Conservation (phyloP, 192 early-diverging fungal species). For the Podila minutissima region DNA sequence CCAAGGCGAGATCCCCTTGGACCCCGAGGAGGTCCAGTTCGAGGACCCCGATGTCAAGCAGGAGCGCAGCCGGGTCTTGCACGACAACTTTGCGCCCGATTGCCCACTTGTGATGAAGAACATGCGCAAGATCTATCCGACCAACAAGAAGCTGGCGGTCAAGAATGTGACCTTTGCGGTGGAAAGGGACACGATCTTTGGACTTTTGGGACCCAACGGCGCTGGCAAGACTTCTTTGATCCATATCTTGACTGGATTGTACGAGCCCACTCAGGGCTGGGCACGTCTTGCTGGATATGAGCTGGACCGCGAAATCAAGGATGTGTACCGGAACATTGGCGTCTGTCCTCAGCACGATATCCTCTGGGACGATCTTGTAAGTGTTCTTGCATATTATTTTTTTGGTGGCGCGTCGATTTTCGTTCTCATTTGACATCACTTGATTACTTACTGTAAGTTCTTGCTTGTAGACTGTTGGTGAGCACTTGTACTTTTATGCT, state of each 20-base stretch:
- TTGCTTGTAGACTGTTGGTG: conserved; percentile 59
- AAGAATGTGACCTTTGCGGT: conserved; percentile 73
- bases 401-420: neutral
- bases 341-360: conserved; percentile 81
- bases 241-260: conserved; percentile 75
- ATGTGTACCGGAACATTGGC: conserved; percentile 71
- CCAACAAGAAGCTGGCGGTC: conserved; percentile 69
- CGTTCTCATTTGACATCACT: no score
- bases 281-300: conserved; percentile 68
- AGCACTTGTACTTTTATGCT: conserved; percentile 79
- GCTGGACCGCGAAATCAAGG: conserved; percentile 58
- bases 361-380: conserved; percentile 74
- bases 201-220: conserved; percentile 74
- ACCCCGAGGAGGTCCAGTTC: conserved; percentile 55
- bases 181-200: conserved; percentile 70
- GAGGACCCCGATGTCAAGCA: conserved; percentile 74
- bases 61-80: conserved; percentile 64
- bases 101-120: conserved; percentile 67
- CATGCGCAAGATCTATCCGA: conserved; percentile 66
- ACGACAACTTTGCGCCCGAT: conserved; percentile 37
- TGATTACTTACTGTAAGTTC: no score
- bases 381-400: neutral
- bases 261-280: conserved; percentile 62
- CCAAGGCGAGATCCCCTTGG: conserved; percentile 46
- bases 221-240: conserved; percentile 82